These are phyloP conservation scores for Periconia sp. DNA, from an alignment of 2,329 filamentous ascomycete genomes.

Conservation along the genomic window DNA sequence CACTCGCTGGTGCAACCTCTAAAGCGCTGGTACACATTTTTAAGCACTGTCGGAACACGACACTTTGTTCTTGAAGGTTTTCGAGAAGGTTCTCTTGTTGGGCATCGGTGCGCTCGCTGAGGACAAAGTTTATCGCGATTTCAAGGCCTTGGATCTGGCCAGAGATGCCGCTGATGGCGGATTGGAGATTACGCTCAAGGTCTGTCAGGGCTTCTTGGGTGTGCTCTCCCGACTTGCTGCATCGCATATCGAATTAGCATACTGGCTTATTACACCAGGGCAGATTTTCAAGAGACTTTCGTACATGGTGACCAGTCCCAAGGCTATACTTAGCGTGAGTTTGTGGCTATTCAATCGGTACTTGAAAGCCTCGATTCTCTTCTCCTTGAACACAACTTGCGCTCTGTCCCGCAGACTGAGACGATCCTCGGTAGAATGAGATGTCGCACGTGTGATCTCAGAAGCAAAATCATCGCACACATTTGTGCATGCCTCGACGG, in stretches of 20 bases:
- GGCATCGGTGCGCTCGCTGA: constrained; percentile 1
- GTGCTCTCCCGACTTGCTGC: constrained; percentile 1
- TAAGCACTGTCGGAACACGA: constrained; percentile 5
- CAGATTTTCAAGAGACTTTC: neutral
- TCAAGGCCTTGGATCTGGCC: constrained; percentile 5
- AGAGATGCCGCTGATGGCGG: constrained; percentile 5
- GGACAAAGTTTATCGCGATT: constrained; percentile 1
- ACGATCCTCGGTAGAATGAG: constrained; percentile 1
- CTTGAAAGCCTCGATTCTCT: constrained; percentile 6
- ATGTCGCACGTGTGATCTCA: neutral
- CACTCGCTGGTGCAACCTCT: constrained; percentile 5
- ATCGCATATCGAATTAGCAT: too few species aligned
- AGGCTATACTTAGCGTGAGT: constrained; percentile 3
- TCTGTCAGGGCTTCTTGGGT: constrained; percentile 1
- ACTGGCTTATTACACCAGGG: neutral
- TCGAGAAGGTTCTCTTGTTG: neutral
- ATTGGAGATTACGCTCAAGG: constrained; percentile 1
- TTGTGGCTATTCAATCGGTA: constrained; percentile 6
- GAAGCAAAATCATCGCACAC: constrained; percentile 3
- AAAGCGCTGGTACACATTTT: constrained; percentile 7
- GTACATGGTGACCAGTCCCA: constrained; percentile 3
- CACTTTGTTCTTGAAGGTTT: constrained; percentile 1
- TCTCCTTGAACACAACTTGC: constrained; percentile 4
- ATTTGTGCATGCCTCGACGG: constrained; percentile 1
- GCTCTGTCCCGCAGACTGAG: neutral